Evolutionary conservation across 441 rosid species (phyloP).

Genomic region (Breynia disticha): DNA sequence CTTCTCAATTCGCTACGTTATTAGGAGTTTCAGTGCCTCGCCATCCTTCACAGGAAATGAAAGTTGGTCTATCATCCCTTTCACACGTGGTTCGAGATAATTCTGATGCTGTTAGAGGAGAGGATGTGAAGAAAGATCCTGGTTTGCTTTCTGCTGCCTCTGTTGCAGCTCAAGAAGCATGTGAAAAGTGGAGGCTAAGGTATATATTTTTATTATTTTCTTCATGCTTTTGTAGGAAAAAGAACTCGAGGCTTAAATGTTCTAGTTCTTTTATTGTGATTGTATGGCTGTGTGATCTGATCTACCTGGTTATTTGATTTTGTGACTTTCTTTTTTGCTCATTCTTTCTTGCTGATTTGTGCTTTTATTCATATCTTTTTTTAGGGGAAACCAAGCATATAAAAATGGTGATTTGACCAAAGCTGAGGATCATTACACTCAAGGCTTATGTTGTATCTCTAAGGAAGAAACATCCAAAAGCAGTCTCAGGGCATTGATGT

Average conservation of each 20-base stretch:
- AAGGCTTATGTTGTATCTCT: constrained; percentile 64
- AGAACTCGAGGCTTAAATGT: too few species aligned
- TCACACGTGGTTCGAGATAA: constrained; percentile 25
- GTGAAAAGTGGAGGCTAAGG: constrained; percentile 99
- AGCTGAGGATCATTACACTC: constrained; percentile 89
- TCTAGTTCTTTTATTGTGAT: not conserved
- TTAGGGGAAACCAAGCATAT: constrained; percentile 96
- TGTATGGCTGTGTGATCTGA: not conserved
- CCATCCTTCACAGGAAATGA: constrained; percentile 31
- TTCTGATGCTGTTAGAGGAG: constrained; percentile 29
- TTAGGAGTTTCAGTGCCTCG: constrained; percentile 34
- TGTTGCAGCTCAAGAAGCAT: constrained; percentile 66
- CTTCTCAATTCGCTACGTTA: constrained; percentile 34
- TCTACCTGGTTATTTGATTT: constrained; percentile 10
- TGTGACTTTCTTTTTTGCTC: constrained; percentile 1
- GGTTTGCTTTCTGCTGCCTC: constrained; percentile 27
- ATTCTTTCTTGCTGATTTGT: constrained; percentile 4
- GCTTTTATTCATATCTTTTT: constrained; percentile 19
- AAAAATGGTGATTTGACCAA: constrained; percentile 53
- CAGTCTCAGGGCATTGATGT: constrained; percentile 79
- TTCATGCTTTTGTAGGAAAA: not conserved
- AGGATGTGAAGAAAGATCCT: constrained; percentile 36
- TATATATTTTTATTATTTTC: constrained; percentile 16
- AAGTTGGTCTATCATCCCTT: constrained; percentile 27
- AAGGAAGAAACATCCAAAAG: constrained; percentile 59